Conservation (phyloP, 352 stramenopile genomes). For the Phytophthora pseudosyringae region DNA sequence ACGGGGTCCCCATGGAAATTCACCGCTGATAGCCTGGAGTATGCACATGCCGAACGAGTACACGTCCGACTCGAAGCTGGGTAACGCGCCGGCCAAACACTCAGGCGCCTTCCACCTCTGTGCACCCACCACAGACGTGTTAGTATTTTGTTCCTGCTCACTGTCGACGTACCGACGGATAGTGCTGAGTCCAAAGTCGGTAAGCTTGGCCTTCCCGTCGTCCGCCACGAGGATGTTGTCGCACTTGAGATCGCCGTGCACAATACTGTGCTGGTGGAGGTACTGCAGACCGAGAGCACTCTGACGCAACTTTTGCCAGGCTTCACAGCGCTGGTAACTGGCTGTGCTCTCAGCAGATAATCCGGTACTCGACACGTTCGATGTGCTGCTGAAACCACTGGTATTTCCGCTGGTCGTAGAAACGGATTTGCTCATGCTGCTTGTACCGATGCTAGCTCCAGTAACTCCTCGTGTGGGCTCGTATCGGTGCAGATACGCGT, state of each 20-base stretch:
- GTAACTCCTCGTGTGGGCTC: conserved; percentile 8
- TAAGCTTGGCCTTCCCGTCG: conserved; percentile 38
- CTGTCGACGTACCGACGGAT: conserved; percentile 26
- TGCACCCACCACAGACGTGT: conserved; percentile 23
- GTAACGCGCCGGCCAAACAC: conserved; percentile 21
- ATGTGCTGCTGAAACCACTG: conserved; percentile 24
- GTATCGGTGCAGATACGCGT: conserved; percentile 32
- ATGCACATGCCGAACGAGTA: conserved; percentile 50
- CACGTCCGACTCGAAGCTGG: conserved; percentile 42
- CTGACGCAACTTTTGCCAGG: conserved; percentile 37
- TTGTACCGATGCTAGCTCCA: conserved; percentile 3
- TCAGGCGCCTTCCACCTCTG: conserved; percentile 40
- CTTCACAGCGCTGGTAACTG: conserved; percentile 28
- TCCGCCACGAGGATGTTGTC: conserved; percentile 47
- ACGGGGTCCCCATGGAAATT: conserved; percentile 32
- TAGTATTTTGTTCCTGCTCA: conserved; percentile 5
- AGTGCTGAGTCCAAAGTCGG: conserved; percentile 43
- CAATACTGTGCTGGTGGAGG: conserved; percentile 42
- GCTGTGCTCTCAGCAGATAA: conserved; percentile 12
- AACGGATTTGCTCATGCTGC: conserved; percentile 9
- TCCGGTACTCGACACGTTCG: conserved; percentile 17
- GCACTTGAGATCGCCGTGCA: conserved; percentile 48
- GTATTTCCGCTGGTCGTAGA: conserved; percentile 19
- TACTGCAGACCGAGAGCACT: conserved; percentile 37
- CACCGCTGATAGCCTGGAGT: conserved; percentile 35